Conservation (phyloP, 352 stramenopile species). For the Globisporangium cystogenes region DNA sequence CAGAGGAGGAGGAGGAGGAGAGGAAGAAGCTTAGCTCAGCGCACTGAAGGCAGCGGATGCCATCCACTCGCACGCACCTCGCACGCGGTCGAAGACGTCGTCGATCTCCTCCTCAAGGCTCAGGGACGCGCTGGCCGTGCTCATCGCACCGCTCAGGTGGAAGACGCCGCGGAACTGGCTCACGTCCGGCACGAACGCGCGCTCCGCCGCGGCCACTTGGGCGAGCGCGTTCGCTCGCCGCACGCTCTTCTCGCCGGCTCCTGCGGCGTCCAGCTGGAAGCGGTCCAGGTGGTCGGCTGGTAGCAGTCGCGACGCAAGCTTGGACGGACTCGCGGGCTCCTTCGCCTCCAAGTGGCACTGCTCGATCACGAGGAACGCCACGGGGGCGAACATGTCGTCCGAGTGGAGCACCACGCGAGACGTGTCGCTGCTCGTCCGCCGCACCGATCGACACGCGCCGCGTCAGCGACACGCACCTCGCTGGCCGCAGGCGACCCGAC, state of each 20-base stretch:
- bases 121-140: conserved; percentile 22
- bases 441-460: conserved; percentile 1
- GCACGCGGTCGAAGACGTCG: conserved; percentile 42
- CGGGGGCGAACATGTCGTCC: conserved; percentile 89
- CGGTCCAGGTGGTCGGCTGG: neutral
- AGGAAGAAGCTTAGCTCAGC: too few relatives aligned
- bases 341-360: conserved; percentile 90
- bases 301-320: conserved; percentile 34
- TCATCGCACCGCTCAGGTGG: conserved; percentile 59
- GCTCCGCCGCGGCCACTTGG: conserved; percentile 11
- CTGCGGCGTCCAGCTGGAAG: neutral
- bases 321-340: conserved; percentile 25
- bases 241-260: neutral
- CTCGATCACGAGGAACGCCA: conserved; percentile 91
- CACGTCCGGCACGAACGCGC: conserved; percentile 18
- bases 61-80: conserved; percentile 10
- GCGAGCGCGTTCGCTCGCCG: conserved; percentile 1
- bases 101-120: conserved; percentile 60
- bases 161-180: conserved; percentile 62
- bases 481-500: neutral
- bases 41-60: too few relatives aligned
- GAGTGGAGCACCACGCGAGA: conserved; percentile 91
- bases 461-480: neutral
- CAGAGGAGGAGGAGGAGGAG: neutral
- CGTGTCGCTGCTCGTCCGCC: conserved; percentile 52